A percentile compares a stretch with the other conserved stretches of the same genome.
These are phyloP conservation scores for Gossypium rotundifolium DNA, from an alignment of 345 rosid species.

Conservation along the genomic window DNA sequence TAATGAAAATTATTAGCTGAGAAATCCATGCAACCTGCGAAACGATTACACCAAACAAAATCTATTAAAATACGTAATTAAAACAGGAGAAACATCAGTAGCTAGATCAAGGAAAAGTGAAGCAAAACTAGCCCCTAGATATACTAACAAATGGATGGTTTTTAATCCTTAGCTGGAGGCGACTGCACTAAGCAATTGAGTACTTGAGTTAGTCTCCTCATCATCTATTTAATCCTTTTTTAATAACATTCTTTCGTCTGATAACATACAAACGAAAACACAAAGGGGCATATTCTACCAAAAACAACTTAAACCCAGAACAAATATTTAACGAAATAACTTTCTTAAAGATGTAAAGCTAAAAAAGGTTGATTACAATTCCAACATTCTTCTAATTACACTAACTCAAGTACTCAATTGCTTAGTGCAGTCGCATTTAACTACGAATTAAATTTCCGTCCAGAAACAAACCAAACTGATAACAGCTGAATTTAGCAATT, in stretches of 20 bases:
- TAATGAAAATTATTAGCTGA: constrained; percentile 11
- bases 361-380: neutral
- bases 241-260: neutral
- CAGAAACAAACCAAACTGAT: neutral
- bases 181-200: neutral
- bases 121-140: neutral
- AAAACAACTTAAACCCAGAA: neutral
- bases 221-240: neutral
- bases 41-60: constrained; percentile 8
- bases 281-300: neutral
- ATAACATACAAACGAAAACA: neutral
- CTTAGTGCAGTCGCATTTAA: neutral
- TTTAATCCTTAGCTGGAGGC: neutral
- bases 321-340: neutral
- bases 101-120: neutral
- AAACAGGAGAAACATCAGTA: neutral
- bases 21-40: constrained; percentile 41
- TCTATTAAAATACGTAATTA: neutral
- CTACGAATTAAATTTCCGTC: neutral
- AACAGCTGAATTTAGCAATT: neutral
- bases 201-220: neutral
- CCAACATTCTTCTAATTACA: neutral
- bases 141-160: neutral
- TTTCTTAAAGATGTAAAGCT: neutral
- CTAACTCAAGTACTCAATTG: neutral